Evolutionary conservation across 768 basidiomycete genomes (phyloP), one percentile per base, ranked within the genome.

Genomic region (Tylopilus balloui): DNA sequence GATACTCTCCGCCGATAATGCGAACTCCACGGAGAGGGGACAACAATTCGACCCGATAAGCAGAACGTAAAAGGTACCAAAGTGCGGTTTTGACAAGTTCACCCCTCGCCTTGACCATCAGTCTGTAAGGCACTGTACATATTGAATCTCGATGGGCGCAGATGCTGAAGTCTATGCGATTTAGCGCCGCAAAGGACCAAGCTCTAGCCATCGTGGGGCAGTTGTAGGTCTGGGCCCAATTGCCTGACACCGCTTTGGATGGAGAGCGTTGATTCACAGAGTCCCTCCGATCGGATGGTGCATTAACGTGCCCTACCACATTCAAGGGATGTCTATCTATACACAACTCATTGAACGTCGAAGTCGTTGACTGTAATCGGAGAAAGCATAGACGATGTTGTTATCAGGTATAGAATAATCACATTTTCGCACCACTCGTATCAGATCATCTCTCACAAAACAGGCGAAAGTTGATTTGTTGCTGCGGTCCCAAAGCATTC

Each of bases 51-150:
- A 36, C 28, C n/a, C 24, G 42, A 40, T 25, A 20, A 56, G 14
- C 24, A 41, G 38, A 38, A 29, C 31, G 42, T 40, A 52, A 52
- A 19, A 3, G 49, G 35, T 34, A 52, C 29, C 31, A 20, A 25
- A 13, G 11, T 7, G 15, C 23, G 40, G 32, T 25, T 23, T 35
- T 29, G n/a, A n/a, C 29, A 28, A 25, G 14, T 28, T n/a, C 17
- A 13, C 14, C n/a, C 12, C 23, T 27, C 17, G 24, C 19, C 10
- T 14, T 19, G 36, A 43, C 32, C 15, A n/a, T 45, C n/a, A 21
- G 14, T 35, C 19, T 20, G 17, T 10, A 19, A 24, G 27, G 10
- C 27, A 6, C 15, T 13, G 25, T n/a, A 14, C 17, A 29, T 8
- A 13, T 47, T n/a, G 21, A 29, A 25, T 44, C 31, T 3, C 32